Percentiles rank a stretch among this genome's conserved stretches.
Conservation (phyloP, 192 early-diverging fungal species). For the Gonapodya prolifera region DNA sequence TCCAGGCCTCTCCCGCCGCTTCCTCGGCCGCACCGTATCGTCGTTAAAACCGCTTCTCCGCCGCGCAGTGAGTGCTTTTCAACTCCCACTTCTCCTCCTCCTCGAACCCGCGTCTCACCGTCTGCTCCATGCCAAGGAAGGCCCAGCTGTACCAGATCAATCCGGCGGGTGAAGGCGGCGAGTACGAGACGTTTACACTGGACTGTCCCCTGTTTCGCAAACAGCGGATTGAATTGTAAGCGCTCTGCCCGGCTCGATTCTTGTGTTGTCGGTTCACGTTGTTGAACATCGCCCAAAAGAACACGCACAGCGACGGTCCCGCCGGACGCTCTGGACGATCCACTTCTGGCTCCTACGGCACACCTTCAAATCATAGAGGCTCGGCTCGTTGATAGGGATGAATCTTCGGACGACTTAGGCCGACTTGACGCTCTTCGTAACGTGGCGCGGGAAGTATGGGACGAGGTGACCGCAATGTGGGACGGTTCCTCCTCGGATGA, state of each 20-base stretch:
- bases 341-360: constrained; percentile 67
- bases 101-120: background rate
- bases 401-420: background rate
- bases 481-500: background rate
- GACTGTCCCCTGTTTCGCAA: constrained; percentile 81
- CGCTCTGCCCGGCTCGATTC: background rate
- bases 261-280: no score
- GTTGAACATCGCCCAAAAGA: background rate
- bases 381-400: constrained; percentile 51
- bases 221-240: constrained; percentile 68
- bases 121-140: no score
- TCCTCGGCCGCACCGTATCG: constrained; percentile 67
- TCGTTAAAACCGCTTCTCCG: constrained; percentile 68
- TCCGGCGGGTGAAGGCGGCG: constrained; percentile 94
- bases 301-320: background rate
- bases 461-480: background rate
- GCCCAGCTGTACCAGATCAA: constrained; percentile 68
- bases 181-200: constrained; percentile 87
- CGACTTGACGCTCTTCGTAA: background rate
- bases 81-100: background rate
- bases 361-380: constrained; percentile 62
- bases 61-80: constrained; percentile 33
- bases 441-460: background rate
- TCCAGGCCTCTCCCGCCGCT: constrained; percentile 47
- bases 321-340: constrained; percentile 63